phyloP scores from a whole-genome alignment of 2,329 filamentous ascomycete species.

The Helotiales sp. region DNA sequence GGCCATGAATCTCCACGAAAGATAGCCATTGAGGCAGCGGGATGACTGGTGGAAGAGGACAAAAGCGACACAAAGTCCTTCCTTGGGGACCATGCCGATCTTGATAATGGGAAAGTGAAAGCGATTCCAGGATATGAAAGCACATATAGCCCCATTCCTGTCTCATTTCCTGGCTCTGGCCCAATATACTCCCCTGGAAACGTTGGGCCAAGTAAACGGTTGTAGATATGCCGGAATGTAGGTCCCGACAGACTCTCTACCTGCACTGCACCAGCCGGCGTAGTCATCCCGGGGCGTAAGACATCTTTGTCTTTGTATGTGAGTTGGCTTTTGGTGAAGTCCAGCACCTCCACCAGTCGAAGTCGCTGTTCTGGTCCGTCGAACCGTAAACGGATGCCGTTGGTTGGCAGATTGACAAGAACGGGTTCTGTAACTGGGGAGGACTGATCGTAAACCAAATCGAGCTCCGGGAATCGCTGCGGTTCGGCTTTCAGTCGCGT shows the following conservation, averaged over 20 bases:
- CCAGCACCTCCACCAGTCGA: slow-evolving; percentile 85
- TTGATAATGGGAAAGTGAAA: slow-evolving; percentile 83
- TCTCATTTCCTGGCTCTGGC: slow-evolving; percentile 56
- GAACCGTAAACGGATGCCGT: slow-evolving; percentile 89
- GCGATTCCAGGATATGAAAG: slow-evolving; percentile 94
- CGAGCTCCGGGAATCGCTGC: slow-evolving; percentile 79
- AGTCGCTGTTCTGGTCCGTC: slow-evolving; percentile 92
- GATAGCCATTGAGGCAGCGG: slow-evolving; percentile 85
- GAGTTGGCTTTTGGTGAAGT: slow-evolving; percentile 85
- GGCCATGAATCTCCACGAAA: slow-evolving; percentile 93
- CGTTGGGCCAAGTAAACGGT: slow-evolving; percentile 88
- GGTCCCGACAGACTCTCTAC: slow-evolving; percentile 60
- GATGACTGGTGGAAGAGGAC: slow-evolving; percentile 75
- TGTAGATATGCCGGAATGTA: slow-evolving; percentile 87
- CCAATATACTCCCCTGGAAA: slow-evolving; percentile 92
- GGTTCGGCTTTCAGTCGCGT: slow-evolving; percentile 88
- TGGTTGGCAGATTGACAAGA: slow-evolving; percentile 76
- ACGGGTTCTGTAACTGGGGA: slow-evolving; percentile 78
- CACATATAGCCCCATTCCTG: slow-evolving; percentile 76
- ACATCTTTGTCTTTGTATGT: slow-evolving; percentile 84
- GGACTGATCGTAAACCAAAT: slow-evolving; percentile 79
- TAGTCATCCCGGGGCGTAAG: slow-evolving; percentile 62
- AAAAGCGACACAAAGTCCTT: slow-evolving; percentile 87
- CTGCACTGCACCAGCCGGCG: slow-evolving; percentile 36
- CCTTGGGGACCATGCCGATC: slow-evolving; percentile 73